These are phyloP conservation scores for Neopestalotiopsis sp. DNA, from an alignment of 2,329 filamentous ascomycete species.

Conservation along the genomic window DNA sequence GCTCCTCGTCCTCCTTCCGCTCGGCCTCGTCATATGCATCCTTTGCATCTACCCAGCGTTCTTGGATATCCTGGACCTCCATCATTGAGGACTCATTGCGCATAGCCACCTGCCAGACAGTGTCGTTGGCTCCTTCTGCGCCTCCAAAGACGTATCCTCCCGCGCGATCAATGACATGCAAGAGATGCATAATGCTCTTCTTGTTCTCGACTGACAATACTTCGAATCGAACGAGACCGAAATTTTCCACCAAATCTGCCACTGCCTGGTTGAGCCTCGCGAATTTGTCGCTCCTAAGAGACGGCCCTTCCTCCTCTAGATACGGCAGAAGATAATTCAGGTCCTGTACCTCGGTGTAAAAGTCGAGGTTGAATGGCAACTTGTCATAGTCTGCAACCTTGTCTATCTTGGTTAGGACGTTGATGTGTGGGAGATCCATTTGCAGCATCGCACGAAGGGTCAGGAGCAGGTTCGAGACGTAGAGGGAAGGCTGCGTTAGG, in stretches of 20 bases:
- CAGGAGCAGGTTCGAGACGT: constrained; percentile 91
- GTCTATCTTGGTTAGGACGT: constrained; percentile 97
- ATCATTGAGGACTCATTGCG: constrained; percentile 74
- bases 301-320: constrained; percentile 78
- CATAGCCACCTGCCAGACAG: constrained; percentile 97
- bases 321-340: constrained; percentile 82
- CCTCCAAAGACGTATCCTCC: constrained; percentile 92
- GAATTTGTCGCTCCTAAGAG: constrained; percentile 75
- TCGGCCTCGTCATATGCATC: constrained; percentile 87
- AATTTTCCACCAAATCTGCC: constrained; percentile 84
- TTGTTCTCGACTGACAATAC: constrained; percentile 96
- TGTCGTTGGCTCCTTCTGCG: constrained; percentile 91
- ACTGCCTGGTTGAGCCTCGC: constrained; percentile 85
- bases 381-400: constrained; percentile 85
- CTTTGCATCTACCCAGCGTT: constrained; percentile 91
- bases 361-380: constrained; percentile 93
- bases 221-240: constrained; percentile 89
- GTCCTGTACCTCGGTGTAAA: constrained; percentile 96
- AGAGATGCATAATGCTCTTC: constrained; percentile 90
- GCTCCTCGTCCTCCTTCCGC: constrained; percentile 74
- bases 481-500: constrained; percentile 89
- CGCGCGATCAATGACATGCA: constrained; percentile 88
- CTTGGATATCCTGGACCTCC: constrained; percentile 89
- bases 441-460: constrained; percentile 96
- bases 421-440: constrained; percentile 95